These are phyloP conservation scores for Polygonum maritimum DNA, from an alignment of 148 eudicot species.

Conservation along the genomic window DNA sequence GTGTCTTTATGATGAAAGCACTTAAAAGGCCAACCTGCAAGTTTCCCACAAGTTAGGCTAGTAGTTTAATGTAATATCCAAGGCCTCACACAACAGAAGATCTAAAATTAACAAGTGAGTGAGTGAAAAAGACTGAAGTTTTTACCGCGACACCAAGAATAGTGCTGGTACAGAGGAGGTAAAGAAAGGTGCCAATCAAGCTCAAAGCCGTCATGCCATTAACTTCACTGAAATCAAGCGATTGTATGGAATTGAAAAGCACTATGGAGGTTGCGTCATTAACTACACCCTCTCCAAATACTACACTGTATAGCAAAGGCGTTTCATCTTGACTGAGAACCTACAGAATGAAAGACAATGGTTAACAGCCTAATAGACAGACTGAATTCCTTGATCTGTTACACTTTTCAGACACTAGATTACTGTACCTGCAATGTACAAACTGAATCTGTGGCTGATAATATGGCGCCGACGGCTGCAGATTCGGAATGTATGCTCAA, in stretches of 20 bases:
- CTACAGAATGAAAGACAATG: constrained; percentile 20
- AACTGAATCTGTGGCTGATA: constrained; percentile 29
- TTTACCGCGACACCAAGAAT: constrained; percentile 56
- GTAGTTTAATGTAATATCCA: neutral
- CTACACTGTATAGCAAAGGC: constrained; percentile 75
- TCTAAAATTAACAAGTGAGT: neutral
- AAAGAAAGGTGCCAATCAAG: constrained; percentile 61
- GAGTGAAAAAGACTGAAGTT: neutral
- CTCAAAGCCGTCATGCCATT: constrained; percentile 40
- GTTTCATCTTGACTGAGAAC: constrained; percentile 92
- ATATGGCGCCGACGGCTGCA: constrained; percentile 25
- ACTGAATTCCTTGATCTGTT: neutral
- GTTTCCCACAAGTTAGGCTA: neutral
- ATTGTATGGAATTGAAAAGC: constrained; percentile 83
- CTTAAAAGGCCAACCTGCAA: constrained; percentile 51
- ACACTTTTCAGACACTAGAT: neutral
- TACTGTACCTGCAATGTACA: constrained; percentile 24
- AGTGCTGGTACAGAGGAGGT: constrained; percentile 68
- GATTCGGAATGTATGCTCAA: neutral
- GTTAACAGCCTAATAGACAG: neutral
- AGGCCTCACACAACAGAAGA: neutral
- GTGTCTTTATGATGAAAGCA: constrained; percentile 49
- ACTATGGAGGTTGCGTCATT: constrained; percentile 96
- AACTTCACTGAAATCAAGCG: constrained; percentile 52
- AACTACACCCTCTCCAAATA: constrained; percentile 91